These are phyloP conservation scores for Lumnitzera racemosa DNA, from an alignment of 345 rosid species.

Conservation along the genomic window DNA sequence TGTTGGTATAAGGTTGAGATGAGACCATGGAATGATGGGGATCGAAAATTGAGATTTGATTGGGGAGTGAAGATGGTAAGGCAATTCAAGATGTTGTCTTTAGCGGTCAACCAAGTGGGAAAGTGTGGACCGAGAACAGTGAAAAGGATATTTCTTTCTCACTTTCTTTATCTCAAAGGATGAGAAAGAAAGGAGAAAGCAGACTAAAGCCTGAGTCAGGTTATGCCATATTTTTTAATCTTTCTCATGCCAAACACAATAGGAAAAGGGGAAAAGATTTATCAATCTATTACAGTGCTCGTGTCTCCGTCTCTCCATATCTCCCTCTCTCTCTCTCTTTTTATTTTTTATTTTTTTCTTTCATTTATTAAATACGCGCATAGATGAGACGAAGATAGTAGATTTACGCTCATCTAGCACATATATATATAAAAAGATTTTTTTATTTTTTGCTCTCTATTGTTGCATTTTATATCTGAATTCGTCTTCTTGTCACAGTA, in stretches of 20 bases:
- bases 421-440: no score
- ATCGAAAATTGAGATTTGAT: background rate
- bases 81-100: slow-evolving; percentile 20
- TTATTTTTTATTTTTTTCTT: no score
- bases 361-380: no score
- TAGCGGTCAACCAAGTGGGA: slow-evolving; percentile 61
- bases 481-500: no score
- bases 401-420: no score
- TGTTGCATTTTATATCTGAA: no score
- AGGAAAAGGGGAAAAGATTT: background rate
- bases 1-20: no score
- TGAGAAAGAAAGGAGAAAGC: slow-evolving; percentile 1
- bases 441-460: no score
- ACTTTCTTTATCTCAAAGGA: background rate
- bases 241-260: background rate
- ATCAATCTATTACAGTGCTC: background rate
- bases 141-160: slow-evolving; percentile 14
- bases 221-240: background rate
- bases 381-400: no score
- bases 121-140: slow-evolving; percentile 54
- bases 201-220: slow-evolving; percentile 3
- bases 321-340: no score
- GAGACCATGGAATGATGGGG: background rate
- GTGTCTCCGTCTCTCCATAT: no score
- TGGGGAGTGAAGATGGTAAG: background rate